A percentile compares a stretch with the other conserved stretches of the same genome.
phyloP scores from a whole-genome alignment of 2,329 filamentous ascomycete genomes.

The Aspergillus fumigatiaffinis region DNA sequence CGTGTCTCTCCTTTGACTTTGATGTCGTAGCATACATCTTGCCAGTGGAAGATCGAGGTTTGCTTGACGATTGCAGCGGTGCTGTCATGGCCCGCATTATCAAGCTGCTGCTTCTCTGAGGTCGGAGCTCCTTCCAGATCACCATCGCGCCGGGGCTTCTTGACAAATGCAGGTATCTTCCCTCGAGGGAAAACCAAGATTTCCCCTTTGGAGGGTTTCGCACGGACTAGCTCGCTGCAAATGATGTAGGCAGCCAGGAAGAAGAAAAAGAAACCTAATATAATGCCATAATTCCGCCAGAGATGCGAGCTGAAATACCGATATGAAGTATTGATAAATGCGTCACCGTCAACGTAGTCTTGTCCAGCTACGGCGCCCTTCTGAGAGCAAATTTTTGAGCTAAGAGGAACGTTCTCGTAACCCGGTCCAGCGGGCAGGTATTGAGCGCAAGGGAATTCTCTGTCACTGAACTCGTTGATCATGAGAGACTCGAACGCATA shows the following conservation, averaged over 20 bases:
- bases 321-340: constrained; percentile 53
- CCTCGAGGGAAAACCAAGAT: constrained; percentile 69
- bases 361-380: constrained; percentile 56
- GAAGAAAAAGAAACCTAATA: constrained; percentile 58
- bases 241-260: constrained; percentile 60
- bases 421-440: constrained; percentile 43
- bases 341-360: constrained; percentile 54
- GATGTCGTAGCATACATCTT: constrained; percentile 76
- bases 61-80: constrained; percentile 65
- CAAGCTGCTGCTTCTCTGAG: constrained; percentile 55
- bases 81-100: constrained; percentile 69
- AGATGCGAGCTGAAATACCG: constrained; percentile 55
- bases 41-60: constrained; percentile 79
- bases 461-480: constrained; percentile 73
- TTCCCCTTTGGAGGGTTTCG: constrained; percentile 70
- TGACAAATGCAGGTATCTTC: constrained; percentile 51
- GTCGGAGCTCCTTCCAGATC: constrained; percentile 19
- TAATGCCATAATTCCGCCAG: constrained; percentile 66
- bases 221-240: constrained; percentile 56
- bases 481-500: constrained; percentile 81
- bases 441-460: constrained; percentile 52
- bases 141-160: constrained; percentile 18
- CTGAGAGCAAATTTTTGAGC: constrained; percentile 53
- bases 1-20: constrained; percentile 70
- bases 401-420: constrained; percentile 36